These are phyloP conservation scores for Tricholomella constricta DNA, from an alignment of 768 basidiomycete species.

Conservation along the genomic window DNA sequence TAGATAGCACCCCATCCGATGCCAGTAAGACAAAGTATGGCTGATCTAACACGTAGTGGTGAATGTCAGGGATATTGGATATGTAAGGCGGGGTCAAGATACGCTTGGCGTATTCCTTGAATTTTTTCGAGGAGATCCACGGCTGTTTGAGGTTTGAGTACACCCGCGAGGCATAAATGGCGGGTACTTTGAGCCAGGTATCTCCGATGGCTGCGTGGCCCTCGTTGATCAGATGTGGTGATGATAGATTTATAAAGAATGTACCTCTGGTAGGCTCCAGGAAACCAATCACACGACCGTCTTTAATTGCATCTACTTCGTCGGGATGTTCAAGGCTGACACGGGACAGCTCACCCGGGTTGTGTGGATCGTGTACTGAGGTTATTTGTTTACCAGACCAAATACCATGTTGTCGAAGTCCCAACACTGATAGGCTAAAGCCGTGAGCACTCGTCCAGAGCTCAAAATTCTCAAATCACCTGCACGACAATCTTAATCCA, in stretches of 20 bases:
- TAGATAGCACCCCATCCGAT: constrained; percentile 40
- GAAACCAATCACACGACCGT: constrained; percentile 53
- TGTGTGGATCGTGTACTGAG: constrained; percentile 43
- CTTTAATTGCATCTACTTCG: constrained; percentile 45
- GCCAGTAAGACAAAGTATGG: constrained; percentile 42
- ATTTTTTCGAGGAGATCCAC: constrained; percentile 31
- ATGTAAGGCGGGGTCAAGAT: constrained; percentile 47
- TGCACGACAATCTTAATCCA: constrained; percentile 15
- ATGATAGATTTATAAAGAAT: constrained; percentile 8
- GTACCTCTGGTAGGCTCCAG: constrained; percentile 60
- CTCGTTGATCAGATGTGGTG: background rate
- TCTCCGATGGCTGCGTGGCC: constrained; percentile 42
- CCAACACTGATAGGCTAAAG: constrained; percentile 5
- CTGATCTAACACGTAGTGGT: constrained; percentile 30
- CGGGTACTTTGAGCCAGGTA: constrained; percentile 47
- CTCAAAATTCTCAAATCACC: background rate
- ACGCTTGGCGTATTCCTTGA: constrained; percentile 34
- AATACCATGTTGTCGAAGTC: constrained; percentile 19
- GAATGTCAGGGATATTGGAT: constrained; percentile 41
- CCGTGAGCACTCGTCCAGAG: background rate
- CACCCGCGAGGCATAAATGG: constrained; percentile 11
- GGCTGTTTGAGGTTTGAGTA: constrained; percentile 25
- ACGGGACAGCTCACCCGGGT: constrained; percentile 45
- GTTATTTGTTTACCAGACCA: constrained; percentile 50
- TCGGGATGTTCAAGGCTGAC: constrained; percentile 50